A percentile compares a stretch with the other conserved stretches of the same genome.
phyloP scores from a whole-genome alignment of 768 basidiomycete species.

The Lactarius evosmus region DNA sequence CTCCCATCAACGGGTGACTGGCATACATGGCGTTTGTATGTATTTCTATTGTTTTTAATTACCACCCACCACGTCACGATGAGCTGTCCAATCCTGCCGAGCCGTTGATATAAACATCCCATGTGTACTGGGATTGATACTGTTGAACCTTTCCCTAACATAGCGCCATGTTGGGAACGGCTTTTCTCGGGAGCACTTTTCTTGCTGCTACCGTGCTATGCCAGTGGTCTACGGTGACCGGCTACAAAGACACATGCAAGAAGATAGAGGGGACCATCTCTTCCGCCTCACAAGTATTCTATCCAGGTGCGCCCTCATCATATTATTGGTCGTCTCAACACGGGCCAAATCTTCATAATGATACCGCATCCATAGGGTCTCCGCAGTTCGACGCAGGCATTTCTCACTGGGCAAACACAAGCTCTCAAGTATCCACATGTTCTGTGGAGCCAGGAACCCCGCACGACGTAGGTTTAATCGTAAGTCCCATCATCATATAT shows the following conservation, averaged over 20 bases:
- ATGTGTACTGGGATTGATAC: background rate
- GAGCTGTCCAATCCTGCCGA: too few relatives aligned
- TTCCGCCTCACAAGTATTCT: background rate
- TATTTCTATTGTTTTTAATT: too few relatives aligned
- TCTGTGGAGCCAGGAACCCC: constrained; percentile 26
- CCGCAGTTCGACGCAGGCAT: constrained; percentile 10
- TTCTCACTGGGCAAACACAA: constrained; percentile 25
- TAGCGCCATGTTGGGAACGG: background rate
- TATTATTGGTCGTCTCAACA: background rate
- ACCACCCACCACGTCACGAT: too few relatives aligned
- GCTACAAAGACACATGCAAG: background rate
- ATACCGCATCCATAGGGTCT: constrained; percentile 1
- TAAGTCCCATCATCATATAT: background rate
- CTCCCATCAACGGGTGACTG: too few relatives aligned
- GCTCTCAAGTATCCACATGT: constrained; percentile 23
- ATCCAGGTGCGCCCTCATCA: background rate
- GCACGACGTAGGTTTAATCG: constrained; percentile 23
- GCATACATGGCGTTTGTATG: too few relatives aligned
- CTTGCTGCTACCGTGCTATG: background rate
- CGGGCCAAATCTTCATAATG: too few relatives aligned
- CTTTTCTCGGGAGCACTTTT: background rate
- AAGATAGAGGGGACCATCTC: background rate
- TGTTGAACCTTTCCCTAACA: background rate
- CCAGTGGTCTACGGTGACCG: background rate
- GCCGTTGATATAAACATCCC: background rate